phyloP scores from a whole-genome alignment of 768 basidiomycete species.

The Boletus insuetus region DNA sequence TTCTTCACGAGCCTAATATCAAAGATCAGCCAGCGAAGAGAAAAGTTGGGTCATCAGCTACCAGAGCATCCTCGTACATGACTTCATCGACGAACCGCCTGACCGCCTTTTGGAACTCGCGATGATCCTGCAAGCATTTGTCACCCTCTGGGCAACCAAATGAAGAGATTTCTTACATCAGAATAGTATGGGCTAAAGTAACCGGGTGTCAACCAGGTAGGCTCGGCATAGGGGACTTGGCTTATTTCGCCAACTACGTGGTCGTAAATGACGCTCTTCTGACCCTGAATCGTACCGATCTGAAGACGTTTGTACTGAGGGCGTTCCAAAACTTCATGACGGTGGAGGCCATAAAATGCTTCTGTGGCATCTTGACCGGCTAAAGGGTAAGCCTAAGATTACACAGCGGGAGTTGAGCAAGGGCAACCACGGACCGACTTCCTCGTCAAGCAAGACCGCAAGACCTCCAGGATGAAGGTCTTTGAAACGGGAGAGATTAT shows the following conservation, averaged over 20 bases:
- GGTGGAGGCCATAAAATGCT: conserved; percentile 85
- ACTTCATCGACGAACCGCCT: conserved; percentile 67
- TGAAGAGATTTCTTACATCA: conserved; percentile 40
- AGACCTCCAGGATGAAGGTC: conserved; percentile 82
- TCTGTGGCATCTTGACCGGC: conserved; percentile 88
- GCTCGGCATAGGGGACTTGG: conserved; percentile 84
- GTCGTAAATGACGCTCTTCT: conserved; percentile 51
- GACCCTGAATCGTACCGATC: conserved; percentile 69
- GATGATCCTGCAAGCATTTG: conserved; percentile 42
- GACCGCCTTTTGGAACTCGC: conserved; percentile 43
- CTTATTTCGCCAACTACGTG: conserved; percentile 59
- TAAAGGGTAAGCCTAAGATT: conserved; percentile 21
- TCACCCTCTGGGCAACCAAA: conserved; percentile 1
- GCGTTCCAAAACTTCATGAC: conserved; percentile 75
- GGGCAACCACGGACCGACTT: conserved; percentile 56
- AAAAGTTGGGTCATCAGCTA: conserved; percentile 5
- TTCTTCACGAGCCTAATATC: conserved; percentile 62
- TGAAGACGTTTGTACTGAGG: conserved; percentile 73
- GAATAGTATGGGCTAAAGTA: conserved; percentile 73
- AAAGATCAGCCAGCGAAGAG: conserved; percentile 13
- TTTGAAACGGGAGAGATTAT: conserved; percentile 77
- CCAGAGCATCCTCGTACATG: conserved; percentile 46
- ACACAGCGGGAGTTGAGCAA: background rate
- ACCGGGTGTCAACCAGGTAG: conserved; percentile 72
- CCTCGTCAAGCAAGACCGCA: conserved; percentile 71